A percentile compares a stretch with the other conserved stretches of the same genome.
These are phyloP conservation scores for Leptographium procerum DNA, from an alignment of 2,329 filamentous ascomycete species.

Conservation along the genomic window DNA sequence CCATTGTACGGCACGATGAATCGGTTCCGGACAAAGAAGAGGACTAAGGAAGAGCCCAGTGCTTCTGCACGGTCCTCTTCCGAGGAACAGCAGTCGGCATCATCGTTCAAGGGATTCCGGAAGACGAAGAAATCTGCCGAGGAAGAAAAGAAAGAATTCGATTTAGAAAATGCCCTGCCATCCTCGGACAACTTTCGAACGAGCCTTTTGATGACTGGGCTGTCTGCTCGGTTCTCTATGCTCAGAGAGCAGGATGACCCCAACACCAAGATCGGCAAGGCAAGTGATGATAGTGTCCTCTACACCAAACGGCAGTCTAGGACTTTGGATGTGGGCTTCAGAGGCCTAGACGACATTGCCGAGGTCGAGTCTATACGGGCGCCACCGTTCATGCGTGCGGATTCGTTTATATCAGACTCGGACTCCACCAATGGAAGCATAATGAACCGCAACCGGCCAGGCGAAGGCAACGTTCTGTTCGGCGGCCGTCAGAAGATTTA, in stretches of 20 bases:
- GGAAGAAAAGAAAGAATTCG: slow-evolving; percentile 51
- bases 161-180: slow-evolving; percentile 65
- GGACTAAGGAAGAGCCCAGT: slow-evolving; percentile 44
- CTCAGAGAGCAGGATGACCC: slow-evolving; percentile 89
- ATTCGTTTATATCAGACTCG: slow-evolving; percentile 59
- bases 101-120: slow-evolving; percentile 32
- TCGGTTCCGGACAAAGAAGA: slow-evolving; percentile 64
- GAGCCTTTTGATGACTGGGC: slow-evolving; percentile 86
- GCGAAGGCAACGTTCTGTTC: slow-evolving; percentile 86
- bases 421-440: slow-evolving; percentile 55
- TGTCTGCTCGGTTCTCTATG: slow-evolving; percentile 96
- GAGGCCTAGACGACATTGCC: slow-evolving; percentile 67
- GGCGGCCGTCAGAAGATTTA: slow-evolving; percentile 94
- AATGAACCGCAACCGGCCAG: slow-evolving; percentile 73
- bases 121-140: slow-evolving; percentile 42
- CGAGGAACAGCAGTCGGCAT: slow-evolving; percentile 35
- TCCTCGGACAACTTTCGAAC: slow-evolving; percentile 85
- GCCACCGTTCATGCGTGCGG: slow-evolving; percentile 43
- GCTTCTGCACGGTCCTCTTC: slow-evolving; percentile 33
- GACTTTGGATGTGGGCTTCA: slow-evolving; percentile 50
- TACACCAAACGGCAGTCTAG: slow-evolving; percentile 72
- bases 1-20: slow-evolving; percentile 45
- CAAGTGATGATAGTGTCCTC: slow-evolving; percentile 87
- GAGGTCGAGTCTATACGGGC: slow-evolving; percentile 74
- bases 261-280: slow-evolving; percentile 78